phyloP scores from a whole-genome alignment of 495 filamentous ascomycete genomes.

The Hypoxylon intermedium region DNA sequence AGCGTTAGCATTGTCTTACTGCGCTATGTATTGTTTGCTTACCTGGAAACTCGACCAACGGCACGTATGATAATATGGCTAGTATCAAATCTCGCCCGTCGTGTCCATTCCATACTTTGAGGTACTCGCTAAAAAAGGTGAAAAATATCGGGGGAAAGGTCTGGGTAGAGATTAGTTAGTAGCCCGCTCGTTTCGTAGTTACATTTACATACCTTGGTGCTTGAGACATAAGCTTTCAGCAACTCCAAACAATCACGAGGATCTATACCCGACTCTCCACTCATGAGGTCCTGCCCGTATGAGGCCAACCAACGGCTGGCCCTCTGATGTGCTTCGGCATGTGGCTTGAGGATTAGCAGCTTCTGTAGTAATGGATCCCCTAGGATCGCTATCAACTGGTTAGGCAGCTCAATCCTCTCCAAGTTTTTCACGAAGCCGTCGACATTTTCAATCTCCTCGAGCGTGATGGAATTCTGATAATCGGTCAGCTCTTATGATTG shows the following conservation, averaged over 20 bases:
- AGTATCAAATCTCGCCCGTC: slow-evolving; percentile 66
- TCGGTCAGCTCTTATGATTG: slow-evolving; percentile 18
- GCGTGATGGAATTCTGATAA: slow-evolving; percentile 65
- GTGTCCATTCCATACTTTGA: slow-evolving; percentile 73
- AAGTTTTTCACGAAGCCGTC: slow-evolving; percentile 76
- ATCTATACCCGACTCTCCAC: slow-evolving; percentile 57
- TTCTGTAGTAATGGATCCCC: slow-evolving; percentile 81
- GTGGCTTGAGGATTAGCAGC: slow-evolving; percentile 69
- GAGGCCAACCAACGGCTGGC: slow-evolving; percentile 71
- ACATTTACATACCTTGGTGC: slow-evolving; percentile 64
- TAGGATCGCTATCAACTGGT: slow-evolving; percentile 78
- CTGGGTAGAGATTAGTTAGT: slow-evolving; percentile 47
- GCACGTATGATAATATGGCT: slow-evolving; percentile 68
- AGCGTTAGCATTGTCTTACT: slow-evolving; percentile 18
- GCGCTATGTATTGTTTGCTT: slow-evolving; percentile 14
- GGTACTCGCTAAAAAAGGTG: slow-evolving; percentile 67
- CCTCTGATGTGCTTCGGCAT: slow-evolving; percentile 61
- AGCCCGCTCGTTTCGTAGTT: neutral
- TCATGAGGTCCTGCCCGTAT: slow-evolving; percentile 65
- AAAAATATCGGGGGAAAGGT: slow-evolving; percentile 64
- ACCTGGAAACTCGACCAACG: slow-evolving; percentile 66
- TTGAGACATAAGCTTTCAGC: slow-evolving; percentile 64
- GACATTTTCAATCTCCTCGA: slow-evolving; percentile 80
- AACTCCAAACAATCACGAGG: slow-evolving; percentile 64
- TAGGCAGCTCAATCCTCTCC: slow-evolving; percentile 81